A percentile compares a stretch with the other conserved stretches of the same genome.
Conservation (phyloP, 176 grass and related monocot species). For the Typha latifolia region DNA sequence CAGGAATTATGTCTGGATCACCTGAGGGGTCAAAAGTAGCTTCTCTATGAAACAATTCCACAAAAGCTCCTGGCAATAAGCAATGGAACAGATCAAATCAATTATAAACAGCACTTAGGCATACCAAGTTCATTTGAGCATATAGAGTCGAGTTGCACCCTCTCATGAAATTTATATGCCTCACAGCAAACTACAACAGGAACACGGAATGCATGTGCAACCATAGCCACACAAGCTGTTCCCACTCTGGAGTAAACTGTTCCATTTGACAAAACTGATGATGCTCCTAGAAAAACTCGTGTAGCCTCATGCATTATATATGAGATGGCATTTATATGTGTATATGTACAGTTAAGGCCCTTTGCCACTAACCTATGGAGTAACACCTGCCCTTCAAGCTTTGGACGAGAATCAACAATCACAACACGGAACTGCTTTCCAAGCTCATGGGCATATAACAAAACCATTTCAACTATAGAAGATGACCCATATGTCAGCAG, state of each 20-base stretch:
- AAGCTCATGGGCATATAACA: constrained; percentile 50
- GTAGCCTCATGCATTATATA: constrained; percentile 85
- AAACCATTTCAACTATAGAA: constrained; percentile 74
- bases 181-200: constrained; percentile 74
- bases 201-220: constrained; percentile 55
- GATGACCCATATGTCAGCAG: constrained; percentile 63
- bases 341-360: constrained; percentile 64
- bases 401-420: constrained; percentile 64
- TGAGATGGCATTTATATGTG: constrained; percentile 68
- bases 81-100: not conserved
- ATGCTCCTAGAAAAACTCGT: constrained; percentile 60
- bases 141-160: constrained; percentile 81
- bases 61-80: not conserved
- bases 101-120: constrained; percentile 6
- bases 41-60: not conserved
- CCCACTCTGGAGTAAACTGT: constrained; percentile 69
- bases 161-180: constrained; percentile 86
- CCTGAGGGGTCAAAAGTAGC: constrained; percentile 29
- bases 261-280: constrained; percentile 67
- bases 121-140: constrained; percentile 79
- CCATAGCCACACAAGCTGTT: constrained; percentile 63
- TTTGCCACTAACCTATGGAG: constrained; percentile 41
- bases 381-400: constrained; percentile 50
- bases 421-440: constrained; percentile 54
- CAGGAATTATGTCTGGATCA: constrained; percentile 68